These are phyloP conservation scores for Diaporthe sp. DNA, from an alignment of 2,329 filamentous ascomycete genomes.

Conservation along the genomic window DNA sequence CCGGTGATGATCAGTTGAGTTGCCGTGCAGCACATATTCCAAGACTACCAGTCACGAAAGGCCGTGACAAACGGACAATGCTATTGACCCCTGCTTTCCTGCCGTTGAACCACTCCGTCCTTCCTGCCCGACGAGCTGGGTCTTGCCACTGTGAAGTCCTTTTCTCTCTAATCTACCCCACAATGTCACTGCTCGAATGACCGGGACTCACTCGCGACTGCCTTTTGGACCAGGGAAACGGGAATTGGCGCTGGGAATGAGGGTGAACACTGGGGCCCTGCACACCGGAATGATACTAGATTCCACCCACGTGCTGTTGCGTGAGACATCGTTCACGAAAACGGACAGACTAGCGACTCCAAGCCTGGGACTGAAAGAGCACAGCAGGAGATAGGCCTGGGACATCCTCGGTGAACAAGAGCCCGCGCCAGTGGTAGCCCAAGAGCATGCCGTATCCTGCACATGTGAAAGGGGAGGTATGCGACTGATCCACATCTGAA, in stretches of 20 bases:
- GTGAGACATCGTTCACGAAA: slow-evolving; percentile 6
- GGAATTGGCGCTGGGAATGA: not conserved
- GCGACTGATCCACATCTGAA: not conserved
- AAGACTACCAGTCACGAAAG: not conserved
- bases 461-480: slow-evolving; percentile 9
- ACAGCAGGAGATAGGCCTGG: not conserved
- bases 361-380: not conserved
- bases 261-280: not conserved
- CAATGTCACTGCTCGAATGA: not conserved
- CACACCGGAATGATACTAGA: slow-evolving; percentile 13
- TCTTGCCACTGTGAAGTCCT: not conserved
- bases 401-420: not conserved
- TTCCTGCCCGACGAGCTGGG: not conserved
- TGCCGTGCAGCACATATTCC: not conserved
- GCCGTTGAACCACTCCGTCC: not conserved
- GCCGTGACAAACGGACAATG: not conserved
- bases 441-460: not conserved
- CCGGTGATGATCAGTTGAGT: not conserved
- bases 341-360: slow-evolving; percentile 4
- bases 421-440: not conserved
- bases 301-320: slow-evolving; percentile 15
- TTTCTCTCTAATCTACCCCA: not conserved
- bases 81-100: not conserved
- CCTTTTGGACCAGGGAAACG: not conserved
- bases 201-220: not conserved